Evolutionary conservation across 495 filamentous ascomycete genomes (phyloP), one percentile per base, ranked within the genome.

Genomic region (Evernia prunastri): DNA sequence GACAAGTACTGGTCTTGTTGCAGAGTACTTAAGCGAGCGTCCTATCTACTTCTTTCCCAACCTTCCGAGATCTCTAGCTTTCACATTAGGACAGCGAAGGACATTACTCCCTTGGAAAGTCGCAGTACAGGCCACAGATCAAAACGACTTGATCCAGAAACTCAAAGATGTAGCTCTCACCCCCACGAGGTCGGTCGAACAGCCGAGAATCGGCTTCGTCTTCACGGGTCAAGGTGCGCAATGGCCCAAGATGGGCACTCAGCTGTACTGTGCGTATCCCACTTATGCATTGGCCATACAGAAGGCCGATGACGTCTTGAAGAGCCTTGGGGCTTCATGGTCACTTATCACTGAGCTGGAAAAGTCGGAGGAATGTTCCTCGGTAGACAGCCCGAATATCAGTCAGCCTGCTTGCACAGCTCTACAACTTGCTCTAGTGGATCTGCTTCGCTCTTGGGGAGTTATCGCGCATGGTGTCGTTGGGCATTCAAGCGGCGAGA

Each of bases 171-270:
- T 58, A 4, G 68, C 68, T 4, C 64, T 60, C 27, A 31, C 25
- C 12, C 58, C 58, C 11, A 20, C 57, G 80, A 61, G 36, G 27
- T 42, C 58, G 6, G 25, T 13, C 0, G n/a, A 23, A 4, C 43
- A 57, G 27, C 47, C 59, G 7, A 58, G 13, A 4, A 61, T 66
- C n/a, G 59, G 59, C 18, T 58, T 61, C 12, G 39, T 62, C 1
- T 79, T 79, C 54, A 89, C 85, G 18, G 87, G 87, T 6, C 87
- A 90, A 67, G 87, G 87, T n/a, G 85, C 86, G 0, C 87, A 89
- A 67, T 89, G 84, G 82, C 72, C 81, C 10, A 72, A 72, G 8
- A 88, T 89, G 85, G 83, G 80, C 12, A 31, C 1, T 20, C 29
- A 15, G 18, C 53, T 33, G 39, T 56, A 4, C 4, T 27, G 23